Conservation (phyloP, 352 stramenopile species). For the Phytophthora sp. region DNA sequence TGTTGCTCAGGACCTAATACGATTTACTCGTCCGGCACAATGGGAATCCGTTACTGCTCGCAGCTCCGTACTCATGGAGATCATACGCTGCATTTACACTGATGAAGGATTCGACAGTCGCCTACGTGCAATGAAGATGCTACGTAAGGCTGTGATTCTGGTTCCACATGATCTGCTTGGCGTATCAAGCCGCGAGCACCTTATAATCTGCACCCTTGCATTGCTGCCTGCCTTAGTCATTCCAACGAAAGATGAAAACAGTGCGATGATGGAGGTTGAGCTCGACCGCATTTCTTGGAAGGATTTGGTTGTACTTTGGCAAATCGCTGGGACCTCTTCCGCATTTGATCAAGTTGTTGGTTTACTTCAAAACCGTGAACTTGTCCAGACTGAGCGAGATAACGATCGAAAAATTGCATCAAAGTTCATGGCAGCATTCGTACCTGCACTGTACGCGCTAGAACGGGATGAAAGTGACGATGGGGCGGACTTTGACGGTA, state of each 20-base stretch:
- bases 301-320: slow-evolving; percentile 22
- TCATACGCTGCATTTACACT: slow-evolving; percentile 45
- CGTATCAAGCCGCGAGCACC: slow-evolving; percentile 37
- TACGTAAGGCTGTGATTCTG: slow-evolving; percentile 28
- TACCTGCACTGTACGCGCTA: slow-evolving; percentile 20
- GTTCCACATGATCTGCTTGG: slow-evolving; percentile 44
- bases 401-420: slow-evolving; percentile 2
- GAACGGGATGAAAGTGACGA: slow-evolving; percentile 5
- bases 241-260: background rate
- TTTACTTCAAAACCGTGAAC: slow-evolving; percentile 10
- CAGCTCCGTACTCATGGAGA: slow-evolving; percentile 54
- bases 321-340: background rate
- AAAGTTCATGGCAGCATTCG: slow-evolving; percentile 18
- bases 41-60: slow-evolving; percentile 39
- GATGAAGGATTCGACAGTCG: slow-evolving; percentile 10
- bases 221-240: slow-evolving; percentile 39
- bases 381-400: background rate
- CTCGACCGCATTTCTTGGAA: slow-evolving; percentile 3
- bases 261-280: slow-evolving; percentile 1
- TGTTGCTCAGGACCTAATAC: slow-evolving; percentile 52
- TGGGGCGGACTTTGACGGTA: slow-evolving; percentile 11
- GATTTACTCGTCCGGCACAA: slow-evolving; percentile 53
- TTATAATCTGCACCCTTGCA: slow-evolving; percentile 48
- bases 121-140: slow-evolving; percentile 19
- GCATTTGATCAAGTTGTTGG: slow-evolving; percentile 6